Conservation (phyloP, 371 early-diverging fungal genomes). For the Apophysomyces sp. region DNA sequence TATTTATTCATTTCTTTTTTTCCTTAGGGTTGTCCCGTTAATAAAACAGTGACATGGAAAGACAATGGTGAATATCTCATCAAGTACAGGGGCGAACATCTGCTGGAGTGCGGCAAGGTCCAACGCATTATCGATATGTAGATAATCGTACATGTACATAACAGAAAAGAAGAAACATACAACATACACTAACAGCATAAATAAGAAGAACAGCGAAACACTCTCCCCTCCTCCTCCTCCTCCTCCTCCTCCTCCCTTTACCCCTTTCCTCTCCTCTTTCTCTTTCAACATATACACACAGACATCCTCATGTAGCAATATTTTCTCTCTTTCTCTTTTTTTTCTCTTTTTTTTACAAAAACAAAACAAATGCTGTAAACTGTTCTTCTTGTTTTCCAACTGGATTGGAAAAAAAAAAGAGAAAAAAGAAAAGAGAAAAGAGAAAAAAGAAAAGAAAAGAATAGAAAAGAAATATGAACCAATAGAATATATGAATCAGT, state of each 20-base stretch:
- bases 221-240: not conserved
- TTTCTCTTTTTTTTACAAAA: too few species aligned
- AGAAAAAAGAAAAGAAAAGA: not conserved
- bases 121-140: slow-evolving; percentile 53
- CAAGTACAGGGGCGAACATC: slow-evolving; percentile 65
- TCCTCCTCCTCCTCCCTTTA: not conserved
- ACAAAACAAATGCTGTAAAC: too few species aligned
- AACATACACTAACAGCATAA: not conserved
- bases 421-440: not conserved
- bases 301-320: not conserved
- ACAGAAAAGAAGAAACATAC: not conserved
- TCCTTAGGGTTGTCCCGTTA: slow-evolving; percentile 51
- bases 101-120: slow-evolving; percentile 56
- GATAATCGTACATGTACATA: slow-evolving; percentile 7
- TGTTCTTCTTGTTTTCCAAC: not conserved
- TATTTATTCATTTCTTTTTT: not conserved
- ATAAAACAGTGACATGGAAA: slow-evolving; percentile 66
- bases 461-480: not conserved
- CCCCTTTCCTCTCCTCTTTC: not conserved
- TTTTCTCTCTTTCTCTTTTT: not conserved
- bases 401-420: not conserved
- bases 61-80: slow-evolving; percentile 62
- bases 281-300: slow-evolving; percentile 10
- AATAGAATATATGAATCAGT: too few species aligned
- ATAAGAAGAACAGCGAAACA: not conserved